Evolutionary conservation across 177 flowering plant genomes (phyloP).

Genomic region (Viscum album): DNA sequence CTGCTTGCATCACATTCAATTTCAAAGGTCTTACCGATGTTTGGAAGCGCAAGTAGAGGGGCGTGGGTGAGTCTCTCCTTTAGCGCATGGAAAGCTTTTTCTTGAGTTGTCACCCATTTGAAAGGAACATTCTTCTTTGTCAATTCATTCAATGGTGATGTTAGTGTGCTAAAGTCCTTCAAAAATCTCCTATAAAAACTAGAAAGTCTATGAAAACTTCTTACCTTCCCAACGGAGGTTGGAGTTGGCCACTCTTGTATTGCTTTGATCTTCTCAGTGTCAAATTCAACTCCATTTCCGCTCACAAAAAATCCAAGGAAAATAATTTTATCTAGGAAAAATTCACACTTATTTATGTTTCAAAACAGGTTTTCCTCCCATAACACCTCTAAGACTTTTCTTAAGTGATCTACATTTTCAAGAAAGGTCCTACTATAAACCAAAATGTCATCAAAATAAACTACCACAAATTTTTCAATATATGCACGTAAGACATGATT

Average conservation of each 20-base stretch:
- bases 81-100: neutral
- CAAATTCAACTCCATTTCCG: neutral
- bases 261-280: neutral
- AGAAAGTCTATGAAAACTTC: neutral
- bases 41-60: neutral
- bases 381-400: neutral
- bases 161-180: neutral
- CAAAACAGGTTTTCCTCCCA: neutral
- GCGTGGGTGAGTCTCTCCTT: neutral
- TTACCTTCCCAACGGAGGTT: neutral
- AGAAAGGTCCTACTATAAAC: neutral
- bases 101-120: neutral
- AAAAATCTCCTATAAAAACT: neutral
- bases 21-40: neutral
- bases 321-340: neutral
- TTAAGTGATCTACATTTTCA: neutral
- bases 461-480: neutral
- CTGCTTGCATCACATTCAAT: conserved; percentile 2
- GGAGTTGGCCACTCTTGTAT: neutral
- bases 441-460: conserved; percentile 1
- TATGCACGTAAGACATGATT: neutral
- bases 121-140: neutral
- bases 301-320: neutral
- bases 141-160: neutral
- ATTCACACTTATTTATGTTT: neutral